Evolutionary conservation across 1,139 yeast species (phyloP), one percentile per base, ranked within the genome.

Genomic region (Pichia sp.): DNA sequence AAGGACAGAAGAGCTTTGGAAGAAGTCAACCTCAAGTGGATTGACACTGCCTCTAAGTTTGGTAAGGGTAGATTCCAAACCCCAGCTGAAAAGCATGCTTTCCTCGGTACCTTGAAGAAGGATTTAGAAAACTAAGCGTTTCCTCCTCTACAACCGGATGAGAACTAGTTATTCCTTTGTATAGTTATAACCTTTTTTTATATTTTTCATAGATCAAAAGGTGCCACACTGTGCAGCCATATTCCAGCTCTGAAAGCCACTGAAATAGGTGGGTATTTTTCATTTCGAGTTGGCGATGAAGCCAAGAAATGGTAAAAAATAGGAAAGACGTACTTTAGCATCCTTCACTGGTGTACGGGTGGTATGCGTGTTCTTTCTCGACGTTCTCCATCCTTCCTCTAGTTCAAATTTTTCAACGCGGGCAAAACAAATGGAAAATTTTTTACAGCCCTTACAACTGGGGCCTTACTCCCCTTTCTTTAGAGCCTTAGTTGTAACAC

Each of bases 41-140:
- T 93, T 76, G 99, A 93, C 78, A 93, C 99, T 71, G 96, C 99
- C 74, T 93, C 99, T 72, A 91, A 91, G 82, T 93, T 93, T 89
- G 99, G 99, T 87, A 95, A 93, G 90, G 99, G 99, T 84, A 93
- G 99, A 85, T 95, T 95, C 99, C 99, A 95, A 83, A 93, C 99
- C 74, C 96, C 97, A 71, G 99, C 97, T 78, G 99, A 95, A 85
- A 95, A 95, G 91, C 91, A 85, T 75, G 96, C 99, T 74, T 95
- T 95, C 93, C 73, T 91, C 83, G 99, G 99, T 84, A 91, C 99
- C 72, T 87, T 93, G 77, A 95, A 95, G 96, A 91, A 89, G 87
- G 99, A 93, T 61, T 62, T 67, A 51, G 65, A 64, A 56, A 31
- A 31, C 37, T 31, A 31, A 31, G 37, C 16, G n/a, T 31, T n/a